A percentile compares a stretch with the other conserved stretches of the same genome.
These are phyloP conservation scores for Stentor coeruleus DNA, from an alignment of 73 alveolate genomes.

Conservation along the genomic window DNA sequence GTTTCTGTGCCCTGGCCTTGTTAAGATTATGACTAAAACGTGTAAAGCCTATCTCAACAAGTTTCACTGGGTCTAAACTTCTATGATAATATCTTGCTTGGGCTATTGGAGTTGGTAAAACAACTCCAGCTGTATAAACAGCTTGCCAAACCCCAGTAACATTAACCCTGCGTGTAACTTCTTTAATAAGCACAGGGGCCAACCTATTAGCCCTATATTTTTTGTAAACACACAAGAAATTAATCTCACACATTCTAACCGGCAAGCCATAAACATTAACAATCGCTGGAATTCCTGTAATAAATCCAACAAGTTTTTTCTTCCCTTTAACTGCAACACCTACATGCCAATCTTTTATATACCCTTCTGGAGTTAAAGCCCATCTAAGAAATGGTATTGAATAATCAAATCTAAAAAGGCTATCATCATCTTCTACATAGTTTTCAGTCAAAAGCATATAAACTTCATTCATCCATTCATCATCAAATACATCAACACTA, in stretches of 20 bases:
- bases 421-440: slow-evolving; percentile 96
- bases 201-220: slow-evolving; percentile 84
- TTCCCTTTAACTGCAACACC: slow-evolving; percentile 81
- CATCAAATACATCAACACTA: slow-evolving; percentile 69
- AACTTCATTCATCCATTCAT: slow-evolving; percentile 38
- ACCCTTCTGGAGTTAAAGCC: slow-evolving; percentile 92
- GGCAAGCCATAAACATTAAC: slow-evolving; percentile 52
- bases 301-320: slow-evolving; percentile 85
- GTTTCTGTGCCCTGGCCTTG: slow-evolving; percentile 69
- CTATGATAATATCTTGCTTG: slow-evolving; percentile 85
- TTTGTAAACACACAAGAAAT: slow-evolving; percentile 90
- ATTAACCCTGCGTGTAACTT: slow-evolving; percentile 89
- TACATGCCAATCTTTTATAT: slow-evolving; percentile 74
- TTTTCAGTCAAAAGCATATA: slow-evolving; percentile 78
- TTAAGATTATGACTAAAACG: too few relatives aligned
- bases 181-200: slow-evolving; percentile 91
- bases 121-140: slow-evolving; percentile 88
- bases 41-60: slow-evolving; percentile 84
- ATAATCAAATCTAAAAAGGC: slow-evolving; percentile 91
- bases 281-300: slow-evolving; percentile 91
- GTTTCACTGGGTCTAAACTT: slow-evolving; percentile 81
- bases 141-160: slow-evolving; percentile 91
- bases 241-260: slow-evolving; percentile 86
- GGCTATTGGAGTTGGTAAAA: slow-evolving; percentile 86
- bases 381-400: slow-evolving; percentile 84